These are phyloP conservation scores for sorghum (Sorghum bicolor) DNA, from an alignment of 176 grass and related monocot genomes.

Conservation along the genomic window Sorghum_bicolor_NCBIv3 NC_012873.2:52983001-52983500, in stretches of 20 bases:
- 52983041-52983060: background rate
- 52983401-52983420: constrained; percentile 30
- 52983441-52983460: constrained; percentile 12
- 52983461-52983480: constrained; percentile 61
- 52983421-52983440: constrained; percentile 34
- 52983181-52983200: constrained; percentile 57
- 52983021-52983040: constrained; percentile 82
- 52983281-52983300: constrained; percentile 69
- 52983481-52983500: constrained; percentile 69
- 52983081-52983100: constrained; percentile 16
- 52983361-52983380: constrained; percentile 75
- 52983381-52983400: constrained; percentile 51
- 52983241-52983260: constrained; percentile 67
- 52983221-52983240: constrained; percentile 83
- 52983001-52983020: constrained; percentile 65
- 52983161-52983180: constrained; percentile 64
- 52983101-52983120: constrained; percentile 4
- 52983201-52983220: constrained; percentile 53
- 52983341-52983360: constrained; percentile 64
- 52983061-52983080: background rate
- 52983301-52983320: constrained; percentile 66
- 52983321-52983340: constrained; percentile 55
- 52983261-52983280: constrained; percentile 61
- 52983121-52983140: constrained; percentile 64
- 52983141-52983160: constrained; percentile 67